These are phyloP conservation scores for Cyclostephanos invisitatus DNA, from an alignment of 108 stramenopile species.

Conservation along the genomic window DNA sequence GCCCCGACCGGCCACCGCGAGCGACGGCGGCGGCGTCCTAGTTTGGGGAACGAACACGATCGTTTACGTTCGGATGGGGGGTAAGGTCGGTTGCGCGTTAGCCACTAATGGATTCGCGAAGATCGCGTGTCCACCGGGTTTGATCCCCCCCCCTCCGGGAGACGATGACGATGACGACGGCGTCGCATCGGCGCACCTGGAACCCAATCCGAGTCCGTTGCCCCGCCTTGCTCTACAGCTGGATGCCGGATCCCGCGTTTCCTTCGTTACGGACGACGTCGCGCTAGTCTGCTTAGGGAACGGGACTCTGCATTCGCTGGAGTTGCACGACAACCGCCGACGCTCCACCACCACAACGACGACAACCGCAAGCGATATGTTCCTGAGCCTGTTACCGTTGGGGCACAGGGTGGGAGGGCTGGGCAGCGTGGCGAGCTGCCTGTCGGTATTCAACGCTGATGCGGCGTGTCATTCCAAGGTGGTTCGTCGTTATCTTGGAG, in stretches of 20 bases:
- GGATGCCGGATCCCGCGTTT: slow-evolving; percentile 64
- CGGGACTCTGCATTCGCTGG: slow-evolving; percentile 69
- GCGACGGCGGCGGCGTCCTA: slow-evolving; percentile 39
- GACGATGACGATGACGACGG: background rate
- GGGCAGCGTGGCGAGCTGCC: slow-evolving; percentile 63
- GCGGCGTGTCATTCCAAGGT: slow-evolving; percentile 23
- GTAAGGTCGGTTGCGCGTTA: slow-evolving; percentile 63
- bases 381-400: slow-evolving; percentile 65
- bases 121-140: slow-evolving; percentile 54
- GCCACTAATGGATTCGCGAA: slow-evolving; percentile 84
- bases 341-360: background rate
- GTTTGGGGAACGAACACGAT: slow-evolving; percentile 75
- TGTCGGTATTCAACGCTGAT: slow-evolving; percentile 48
- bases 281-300: slow-evolving; percentile 65
- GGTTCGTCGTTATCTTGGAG: slow-evolving; percentile 23
- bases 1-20: slow-evolving; percentile 28
- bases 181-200: slow-evolving; percentile 28
- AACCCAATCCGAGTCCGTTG: slow-evolving; percentile 75
- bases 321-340: slow-evolving; percentile 35
- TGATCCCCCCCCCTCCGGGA: slow-evolving; percentile 38
- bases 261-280: slow-evolving; percentile 53
- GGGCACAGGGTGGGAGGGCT: slow-evolving; percentile 65
- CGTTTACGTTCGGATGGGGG: slow-evolving; percentile 61
- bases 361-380: slow-evolving; percentile 4
- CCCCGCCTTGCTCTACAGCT: slow-evolving; percentile 68